A percentile compares a stretch with the other conserved stretches of the same genome.
These are phyloP conservation scores for Clitoria ternatea DNA, from an alignment of 306 rosid species.

Conservation along the genomic window DNA sequence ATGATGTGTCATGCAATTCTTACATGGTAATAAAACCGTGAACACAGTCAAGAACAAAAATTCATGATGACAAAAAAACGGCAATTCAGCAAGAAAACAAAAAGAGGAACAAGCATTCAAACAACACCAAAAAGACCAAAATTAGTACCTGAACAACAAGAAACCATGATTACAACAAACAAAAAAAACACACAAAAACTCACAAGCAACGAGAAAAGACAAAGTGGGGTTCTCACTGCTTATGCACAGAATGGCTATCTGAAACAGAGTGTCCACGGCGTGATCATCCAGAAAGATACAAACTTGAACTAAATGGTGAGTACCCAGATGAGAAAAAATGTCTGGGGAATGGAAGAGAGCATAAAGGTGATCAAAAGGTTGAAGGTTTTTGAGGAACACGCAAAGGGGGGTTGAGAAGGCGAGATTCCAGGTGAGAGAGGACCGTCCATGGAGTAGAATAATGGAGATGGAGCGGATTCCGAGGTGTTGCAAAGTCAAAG, in stretches of 20 bases:
- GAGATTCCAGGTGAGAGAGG: conserved; percentile 41
- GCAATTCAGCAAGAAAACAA: conserved; percentile 7
- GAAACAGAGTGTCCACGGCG: conserved; percentile 9
- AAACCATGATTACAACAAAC: neutral
- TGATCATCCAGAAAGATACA: conserved; percentile 20
- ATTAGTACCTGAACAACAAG: neutral
- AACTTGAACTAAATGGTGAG: conserved; percentile 15
- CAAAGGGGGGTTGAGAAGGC: conserved; percentile 38
- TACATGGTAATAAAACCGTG: neutral
- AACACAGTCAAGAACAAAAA: neutral
- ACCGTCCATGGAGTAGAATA: conserved; percentile 36
- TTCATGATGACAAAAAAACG: neutral
- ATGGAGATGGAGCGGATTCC: conserved; percentile 35
- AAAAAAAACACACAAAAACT: neutral
- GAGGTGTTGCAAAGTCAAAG: conserved; percentile 52
- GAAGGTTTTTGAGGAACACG: conserved; percentile 55
- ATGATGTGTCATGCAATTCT: conserved; percentile 18
- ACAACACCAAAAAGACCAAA: neutral
- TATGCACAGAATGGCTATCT: conserved; percentile 6
- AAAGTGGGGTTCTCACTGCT: neutral
- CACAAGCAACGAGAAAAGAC: neutral
- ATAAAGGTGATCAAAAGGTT: conserved; percentile 17
- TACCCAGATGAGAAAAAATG: conserved; percentile 10
- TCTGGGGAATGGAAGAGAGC: neutral
- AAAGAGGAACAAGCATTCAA: no score